A percentile compares a stretch with the other conserved stretches of the same genome.
Conservation (phyloP, 495 filamentous ascomycete species). For the Aspergillus leporis region DNA sequence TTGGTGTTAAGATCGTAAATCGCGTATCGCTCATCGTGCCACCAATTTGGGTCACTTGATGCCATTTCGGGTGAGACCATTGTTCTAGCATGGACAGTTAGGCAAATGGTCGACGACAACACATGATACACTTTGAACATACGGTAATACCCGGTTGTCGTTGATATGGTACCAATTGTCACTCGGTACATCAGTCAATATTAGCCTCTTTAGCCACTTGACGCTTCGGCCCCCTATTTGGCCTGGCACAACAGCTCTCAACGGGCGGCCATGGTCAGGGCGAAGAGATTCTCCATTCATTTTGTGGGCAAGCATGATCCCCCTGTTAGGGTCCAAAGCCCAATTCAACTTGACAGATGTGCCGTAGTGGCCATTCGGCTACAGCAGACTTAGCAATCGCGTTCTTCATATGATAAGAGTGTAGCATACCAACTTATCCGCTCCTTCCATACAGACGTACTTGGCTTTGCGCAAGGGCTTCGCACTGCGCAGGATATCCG, state of each 20-base stretch:
- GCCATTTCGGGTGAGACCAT: constrained; percentile 84
- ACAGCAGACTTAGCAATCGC: constrained; percentile 12
- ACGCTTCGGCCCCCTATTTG: constrained; percentile 95
- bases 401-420: neutral
- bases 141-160: constrained; percentile 88
- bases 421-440: constrained; percentile 68
- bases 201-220: constrained; percentile 89
- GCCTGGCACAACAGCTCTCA: constrained; percentile 84
- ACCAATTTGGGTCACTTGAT: constrained; percentile 72
- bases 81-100: constrained; percentile 44
- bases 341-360: constrained; percentile 87
- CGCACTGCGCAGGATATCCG: constrained; percentile 69
- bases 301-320: constrained; percentile 86
- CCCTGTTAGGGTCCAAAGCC: constrained; percentile 81
- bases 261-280: constrained; percentile 86
- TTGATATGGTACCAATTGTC: constrained; percentile 98
- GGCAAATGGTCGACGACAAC: neutral
- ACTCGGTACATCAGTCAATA: constrained; percentile 75
- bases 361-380: constrained; percentile 89
- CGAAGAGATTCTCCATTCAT: constrained; percentile 88
- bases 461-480: constrained; percentile 68
- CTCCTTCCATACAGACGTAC: constrained; percentile 93
- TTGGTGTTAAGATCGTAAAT: constrained; percentile 95
- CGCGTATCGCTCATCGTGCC: constrained; percentile 90
- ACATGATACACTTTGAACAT: constrained; percentile 21